Conservation (phyloP, 805 yeast species). For the Schwanniomyces sp. region DNA sequence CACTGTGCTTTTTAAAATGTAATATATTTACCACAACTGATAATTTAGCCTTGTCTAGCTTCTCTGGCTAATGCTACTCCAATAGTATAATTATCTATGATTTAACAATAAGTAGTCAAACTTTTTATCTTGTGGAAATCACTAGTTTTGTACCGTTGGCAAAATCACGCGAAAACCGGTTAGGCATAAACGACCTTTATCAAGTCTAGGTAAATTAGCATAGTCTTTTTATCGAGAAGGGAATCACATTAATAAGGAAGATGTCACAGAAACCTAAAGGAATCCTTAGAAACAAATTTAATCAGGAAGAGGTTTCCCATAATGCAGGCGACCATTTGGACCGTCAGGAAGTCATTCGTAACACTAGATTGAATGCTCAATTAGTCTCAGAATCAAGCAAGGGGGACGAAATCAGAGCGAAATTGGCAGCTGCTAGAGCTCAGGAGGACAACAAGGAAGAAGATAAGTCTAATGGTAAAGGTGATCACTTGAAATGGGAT, state of each 20-base stretch:
- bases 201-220: background rate
- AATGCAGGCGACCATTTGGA: slow-evolving; percentile 30
- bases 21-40: background rate
- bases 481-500: slow-evolving; percentile 74
- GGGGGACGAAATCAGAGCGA: slow-evolving; percentile 49
- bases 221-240: background rate
- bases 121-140: background rate
- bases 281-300: slow-evolving; percentile 52
- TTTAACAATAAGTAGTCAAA: background rate
- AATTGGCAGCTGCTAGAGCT: slow-evolving; percentile 41
- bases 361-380: slow-evolving; percentile 75
- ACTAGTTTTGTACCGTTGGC: background rate
- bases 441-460: slow-evolving; percentile 6
- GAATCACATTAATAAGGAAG: background rate
- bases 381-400: slow-evolving; percentile 34
- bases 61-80: background rate
- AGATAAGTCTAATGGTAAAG: slow-evolving; percentile 2
- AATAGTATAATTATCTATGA: background rate
- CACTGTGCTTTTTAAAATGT: background rate
- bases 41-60: background rate
- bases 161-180: background rate
- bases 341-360: slow-evolving; percentile 73
- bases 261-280: slow-evolving; percentile 33
- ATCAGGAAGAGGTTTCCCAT: slow-evolving; percentile 22
- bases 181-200: background rate